phyloP scores from a whole-genome alignment of 345 rosid species.

The Lagerstroemia speciosa region DNA sequence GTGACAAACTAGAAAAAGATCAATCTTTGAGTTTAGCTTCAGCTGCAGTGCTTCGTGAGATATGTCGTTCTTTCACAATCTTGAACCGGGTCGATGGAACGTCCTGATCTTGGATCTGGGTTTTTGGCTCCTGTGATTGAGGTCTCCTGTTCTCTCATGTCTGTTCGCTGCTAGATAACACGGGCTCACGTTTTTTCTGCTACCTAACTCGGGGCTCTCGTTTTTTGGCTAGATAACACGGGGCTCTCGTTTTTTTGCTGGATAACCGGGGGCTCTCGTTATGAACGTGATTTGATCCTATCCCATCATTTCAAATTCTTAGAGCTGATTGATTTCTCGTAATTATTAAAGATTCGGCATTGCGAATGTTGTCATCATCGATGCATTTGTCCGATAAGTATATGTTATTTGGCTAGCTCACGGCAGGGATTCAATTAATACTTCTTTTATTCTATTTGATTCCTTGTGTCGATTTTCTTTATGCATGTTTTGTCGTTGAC shows the following conservation, averaged over 20 bases:
- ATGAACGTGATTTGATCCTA: neutral
- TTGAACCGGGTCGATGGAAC: conserved; percentile 1
- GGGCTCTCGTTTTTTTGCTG: too few relatives aligned
- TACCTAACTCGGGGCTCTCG: neutral
- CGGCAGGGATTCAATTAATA: conserved; percentile 8
- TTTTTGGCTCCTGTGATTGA: too few relatives aligned
- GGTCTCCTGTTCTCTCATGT: too few relatives aligned
- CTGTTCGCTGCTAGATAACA: too few relatives aligned
- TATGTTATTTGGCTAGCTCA: neutral
- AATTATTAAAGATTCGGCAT: conserved; percentile 8
- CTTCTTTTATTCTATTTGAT: conserved; percentile 14
- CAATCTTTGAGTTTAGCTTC: neutral
- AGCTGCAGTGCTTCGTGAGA: neutral
- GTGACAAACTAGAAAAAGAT: neutral
- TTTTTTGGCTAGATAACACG: neutral
- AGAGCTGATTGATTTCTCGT: neutral
- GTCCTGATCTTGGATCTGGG: conserved; percentile 19
- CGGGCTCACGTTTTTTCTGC: conserved; percentile 1
- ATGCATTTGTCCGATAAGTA: conserved; percentile 6
- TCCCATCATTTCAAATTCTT: neutral
- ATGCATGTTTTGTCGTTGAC: conserved; percentile 17
- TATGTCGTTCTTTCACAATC: neutral
- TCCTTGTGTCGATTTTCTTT: conserved; percentile 20
- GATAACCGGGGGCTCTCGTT: neutral
- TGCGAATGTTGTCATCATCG: conserved; percentile 12